phyloP scores from a whole-genome alignment of 2,329 filamentous ascomycete genomes.

The Macroventuria anomochaeta region DNA sequence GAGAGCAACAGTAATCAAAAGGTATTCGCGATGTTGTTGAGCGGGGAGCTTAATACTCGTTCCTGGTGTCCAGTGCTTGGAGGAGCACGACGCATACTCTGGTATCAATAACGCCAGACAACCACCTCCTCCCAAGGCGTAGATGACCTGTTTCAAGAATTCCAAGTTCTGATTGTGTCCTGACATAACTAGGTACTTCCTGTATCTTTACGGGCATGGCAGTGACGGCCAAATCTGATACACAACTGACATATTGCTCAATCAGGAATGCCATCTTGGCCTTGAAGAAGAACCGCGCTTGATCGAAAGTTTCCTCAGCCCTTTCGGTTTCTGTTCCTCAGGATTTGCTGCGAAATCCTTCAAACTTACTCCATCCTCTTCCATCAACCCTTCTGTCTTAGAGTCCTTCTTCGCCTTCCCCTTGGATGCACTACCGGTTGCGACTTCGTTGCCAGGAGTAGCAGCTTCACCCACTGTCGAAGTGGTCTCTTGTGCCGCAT shows the following conservation, averaged over 20 bases:
- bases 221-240: neutral
- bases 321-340: neutral
- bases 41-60: no score
- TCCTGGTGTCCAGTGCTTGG: no score
- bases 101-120: no score
- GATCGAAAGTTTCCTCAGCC: neutral
- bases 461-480: neutral
- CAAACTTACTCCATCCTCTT: neutral
- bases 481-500: no score
- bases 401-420: slow-evolving; percentile 7
- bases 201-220: neutral
- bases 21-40: no score
- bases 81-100: no score
- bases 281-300: neutral
- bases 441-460: neutral
- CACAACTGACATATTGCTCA: neutral
- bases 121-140: no score
- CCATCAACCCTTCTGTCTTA: neutral
- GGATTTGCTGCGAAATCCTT: neutral
- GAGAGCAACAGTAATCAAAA: no score
- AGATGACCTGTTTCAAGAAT: no score
- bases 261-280: neutral
- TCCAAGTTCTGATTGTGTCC: no score
- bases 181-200: no score
- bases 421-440: neutral